Evolutionary conservation across 1,284 basidiomycete genomes (phyloP).

Genomic region (Sporisorium reilianum): DNA sequence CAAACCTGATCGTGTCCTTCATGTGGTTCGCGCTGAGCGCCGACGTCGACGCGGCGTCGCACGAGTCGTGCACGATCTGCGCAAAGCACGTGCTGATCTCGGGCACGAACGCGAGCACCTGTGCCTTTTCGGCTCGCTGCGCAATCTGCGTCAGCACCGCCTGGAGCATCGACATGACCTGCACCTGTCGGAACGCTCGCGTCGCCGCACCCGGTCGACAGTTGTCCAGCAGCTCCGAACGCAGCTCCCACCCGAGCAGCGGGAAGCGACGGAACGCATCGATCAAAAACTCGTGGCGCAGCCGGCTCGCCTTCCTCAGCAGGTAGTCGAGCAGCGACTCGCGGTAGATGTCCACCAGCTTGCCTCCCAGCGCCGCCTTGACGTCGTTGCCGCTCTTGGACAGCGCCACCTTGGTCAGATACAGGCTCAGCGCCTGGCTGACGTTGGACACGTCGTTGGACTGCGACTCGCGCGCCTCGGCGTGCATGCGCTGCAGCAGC

Average conservation of each 20-base stretch:
- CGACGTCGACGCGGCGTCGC: constrained; percentile 70
- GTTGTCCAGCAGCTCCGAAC: constrained; percentile 75
- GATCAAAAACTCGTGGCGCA: constrained; percentile 82
- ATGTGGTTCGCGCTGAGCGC: constrained; percentile 76
- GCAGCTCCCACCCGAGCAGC: constrained; percentile 77
- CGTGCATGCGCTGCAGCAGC: constrained; percentile 79
- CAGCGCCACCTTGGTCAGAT: constrained; percentile 73
- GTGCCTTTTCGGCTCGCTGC: constrained; percentile 64
- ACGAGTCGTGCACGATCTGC: constrained; percentile 74
- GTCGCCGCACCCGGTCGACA: constrained; percentile 55
- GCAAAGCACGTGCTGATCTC: constrained; percentile 74
- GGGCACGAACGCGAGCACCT: constrained; percentile 74
- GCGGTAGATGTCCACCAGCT: constrained; percentile 75
- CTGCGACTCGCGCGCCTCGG: constrained; percentile 77
- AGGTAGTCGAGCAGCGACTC: constrained; percentile 82
- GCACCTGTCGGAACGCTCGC: constrained; percentile 69
- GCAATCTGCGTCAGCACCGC: constrained; percentile 76
- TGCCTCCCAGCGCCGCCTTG: constrained; percentile 35
- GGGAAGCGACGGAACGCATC: constrained; percentile 82
- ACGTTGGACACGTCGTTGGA: constrained; percentile 77
- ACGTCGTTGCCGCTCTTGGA: constrained; percentile 23
- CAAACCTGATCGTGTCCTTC: constrained; percentile 84
- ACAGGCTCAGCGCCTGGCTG: constrained; percentile 79
- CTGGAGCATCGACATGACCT: constrained; percentile 81
- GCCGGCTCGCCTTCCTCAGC: constrained; percentile 81